Evolutionary conservation across 768 basidiomycete species (phyloP).

Genomic region (Hortiboletus flavorubellus): DNA sequence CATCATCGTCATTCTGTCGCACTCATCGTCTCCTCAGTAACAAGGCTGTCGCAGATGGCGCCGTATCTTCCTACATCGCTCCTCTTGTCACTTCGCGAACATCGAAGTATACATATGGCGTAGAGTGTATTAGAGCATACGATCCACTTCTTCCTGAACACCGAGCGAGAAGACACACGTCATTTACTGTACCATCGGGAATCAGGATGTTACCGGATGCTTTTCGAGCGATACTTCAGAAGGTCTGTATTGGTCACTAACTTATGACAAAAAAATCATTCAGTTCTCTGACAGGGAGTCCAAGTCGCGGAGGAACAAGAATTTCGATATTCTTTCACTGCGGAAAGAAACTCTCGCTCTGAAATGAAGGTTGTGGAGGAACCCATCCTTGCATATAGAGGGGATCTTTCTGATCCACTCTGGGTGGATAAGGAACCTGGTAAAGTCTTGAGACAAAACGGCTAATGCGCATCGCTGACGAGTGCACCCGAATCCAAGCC

Average conservation of each 20-base stretch:
- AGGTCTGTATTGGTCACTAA: too few relatives aligned
- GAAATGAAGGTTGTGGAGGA: background rate
- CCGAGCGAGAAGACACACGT: background rate
- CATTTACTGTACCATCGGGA: conserved; percentile 4
- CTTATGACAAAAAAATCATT: background rate
- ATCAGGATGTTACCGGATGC: background rate
- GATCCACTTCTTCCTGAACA: too few relatives aligned
- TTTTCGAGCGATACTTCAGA: conserved; percentile 11
- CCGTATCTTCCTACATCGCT: background rate
- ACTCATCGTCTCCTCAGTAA: background rate
- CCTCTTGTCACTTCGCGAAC: background rate
- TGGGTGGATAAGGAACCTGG: conserved; percentile 6
- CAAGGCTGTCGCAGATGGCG: conserved; percentile 4
- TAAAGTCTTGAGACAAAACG: background rate
- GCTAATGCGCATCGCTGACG: background rate
- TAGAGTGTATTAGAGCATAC: conserved; percentile 13
- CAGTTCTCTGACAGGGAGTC: background rate
- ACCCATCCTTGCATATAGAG: conserved; percentile 2
- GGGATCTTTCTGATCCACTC: background rate
- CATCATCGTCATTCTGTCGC: conserved; percentile 27
- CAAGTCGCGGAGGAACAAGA: too few relatives aligned
- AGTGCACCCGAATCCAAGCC: background rate
- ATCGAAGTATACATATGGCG: too few relatives aligned
- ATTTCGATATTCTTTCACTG: too few relatives aligned
- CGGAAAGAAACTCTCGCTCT: background rate